Percentiles rank a stretch among this genome's conserved stretches.
phyloP scores from a whole-genome alignment of 2,329 filamentous ascomycete genomes.

The Botryotinia globosa region DNA sequence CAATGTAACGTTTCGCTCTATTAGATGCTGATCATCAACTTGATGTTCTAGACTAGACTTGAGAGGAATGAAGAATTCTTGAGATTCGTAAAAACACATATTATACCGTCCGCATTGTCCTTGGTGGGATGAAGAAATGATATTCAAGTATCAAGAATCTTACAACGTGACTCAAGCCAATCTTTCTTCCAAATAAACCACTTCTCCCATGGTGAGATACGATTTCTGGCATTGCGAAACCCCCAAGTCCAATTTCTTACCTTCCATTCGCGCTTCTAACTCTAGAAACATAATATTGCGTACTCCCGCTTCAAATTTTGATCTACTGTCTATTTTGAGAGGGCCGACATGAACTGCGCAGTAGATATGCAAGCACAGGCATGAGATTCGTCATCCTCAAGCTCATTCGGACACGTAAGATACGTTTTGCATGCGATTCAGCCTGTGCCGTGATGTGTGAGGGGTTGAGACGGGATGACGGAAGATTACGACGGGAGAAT shows the following conservation, averaged over 20 bases:
- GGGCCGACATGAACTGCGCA: background rate
- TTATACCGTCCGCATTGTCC: background rate
- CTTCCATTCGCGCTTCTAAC: background rate
- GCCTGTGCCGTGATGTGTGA: background rate
- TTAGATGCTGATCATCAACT: background rate
- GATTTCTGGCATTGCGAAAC: background rate
- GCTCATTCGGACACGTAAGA: background rate
- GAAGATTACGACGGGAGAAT: background rate
- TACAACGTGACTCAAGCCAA: background rate
- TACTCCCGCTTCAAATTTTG: background rate
- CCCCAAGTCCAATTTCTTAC: background rate
- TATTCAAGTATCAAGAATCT: background rate
- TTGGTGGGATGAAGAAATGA: background rate
- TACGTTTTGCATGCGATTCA: background rate
- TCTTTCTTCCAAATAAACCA: background rate
- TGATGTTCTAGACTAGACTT: background rate
- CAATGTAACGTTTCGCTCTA: background rate
- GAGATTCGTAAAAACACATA: background rate
- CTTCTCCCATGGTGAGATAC: background rate
- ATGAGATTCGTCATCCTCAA: slow-evolving; percentile 1
- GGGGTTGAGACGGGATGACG: background rate
- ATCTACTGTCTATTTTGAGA: background rate
- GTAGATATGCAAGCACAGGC: background rate
- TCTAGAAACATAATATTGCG: background rate
- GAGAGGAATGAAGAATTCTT: background rate